Evolutionary conservation across 768 basidiomycete genomes (phyloP).

Genomic region (Termitomyces sp.): DNA sequence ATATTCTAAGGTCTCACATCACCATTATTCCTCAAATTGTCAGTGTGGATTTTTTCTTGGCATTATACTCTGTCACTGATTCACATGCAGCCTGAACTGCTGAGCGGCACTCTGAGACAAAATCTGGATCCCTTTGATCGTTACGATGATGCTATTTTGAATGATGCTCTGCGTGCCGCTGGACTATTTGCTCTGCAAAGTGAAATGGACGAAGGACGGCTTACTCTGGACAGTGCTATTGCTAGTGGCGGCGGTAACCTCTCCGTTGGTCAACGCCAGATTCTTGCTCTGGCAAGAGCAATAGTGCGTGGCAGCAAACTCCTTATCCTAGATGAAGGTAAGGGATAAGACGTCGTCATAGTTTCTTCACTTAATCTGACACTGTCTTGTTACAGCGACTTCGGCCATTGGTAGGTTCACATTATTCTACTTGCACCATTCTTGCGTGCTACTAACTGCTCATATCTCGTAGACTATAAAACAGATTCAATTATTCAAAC

Average conservation of each 20-base stretch:
- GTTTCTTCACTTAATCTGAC: conserved; percentile 30
- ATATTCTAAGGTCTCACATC: conserved; percentile 49
- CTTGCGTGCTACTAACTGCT: neutral
- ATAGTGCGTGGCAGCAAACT: conserved; percentile 53
- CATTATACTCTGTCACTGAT: neutral
- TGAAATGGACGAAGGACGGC: conserved; percentile 41
- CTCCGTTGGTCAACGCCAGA: conserved; percentile 72
- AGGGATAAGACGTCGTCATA: conserved; percentile 3
- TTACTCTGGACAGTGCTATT: conserved; percentile 40
- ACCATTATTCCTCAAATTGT: conserved; percentile 54
- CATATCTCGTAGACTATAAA: conserved; percentile 37
- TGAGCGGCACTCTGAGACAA: conserved; percentile 55
- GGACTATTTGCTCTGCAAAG: conserved; percentile 33
- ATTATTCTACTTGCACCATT: neutral
- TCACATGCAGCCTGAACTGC: conserved; percentile 35
- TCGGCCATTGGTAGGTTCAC: conserved; percentile 38
- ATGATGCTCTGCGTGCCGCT: conserved; percentile 33
- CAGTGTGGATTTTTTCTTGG: conserved; percentile 9
- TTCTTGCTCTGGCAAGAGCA: conserved; percentile 60
- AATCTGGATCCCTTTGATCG: conserved; percentile 67
- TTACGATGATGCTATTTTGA: conserved; percentile 42
- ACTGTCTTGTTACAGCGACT: conserved; percentile 26
- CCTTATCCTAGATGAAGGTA: conserved; percentile 59
- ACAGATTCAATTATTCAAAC: conserved; percentile 68
- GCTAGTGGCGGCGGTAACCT: conserved; percentile 62